Percentiles rank a stretch among this genome's conserved stretches.
These are phyloP conservation scores for Fusarium nurragi DNA, from an alignment of 2,329 filamentous ascomycete genomes.

Conservation along the genomic window DNA sequence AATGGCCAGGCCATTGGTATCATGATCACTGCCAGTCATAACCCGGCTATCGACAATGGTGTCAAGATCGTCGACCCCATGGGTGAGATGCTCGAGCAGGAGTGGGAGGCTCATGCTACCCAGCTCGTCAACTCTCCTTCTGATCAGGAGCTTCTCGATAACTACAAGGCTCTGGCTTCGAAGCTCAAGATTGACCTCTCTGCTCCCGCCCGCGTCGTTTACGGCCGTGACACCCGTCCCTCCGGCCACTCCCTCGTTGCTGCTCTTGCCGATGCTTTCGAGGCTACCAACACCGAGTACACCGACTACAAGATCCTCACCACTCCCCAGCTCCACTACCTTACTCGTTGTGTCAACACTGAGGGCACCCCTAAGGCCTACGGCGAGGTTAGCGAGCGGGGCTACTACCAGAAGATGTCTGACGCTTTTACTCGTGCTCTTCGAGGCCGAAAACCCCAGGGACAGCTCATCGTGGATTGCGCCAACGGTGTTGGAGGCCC, in stretches of 20 bases:
- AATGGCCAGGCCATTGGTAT: slow-evolving; percentile 92
- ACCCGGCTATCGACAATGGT: slow-evolving; percentile 88
- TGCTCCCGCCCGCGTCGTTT: slow-evolving; percentile 81
- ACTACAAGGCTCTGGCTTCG: slow-evolving; percentile 79
- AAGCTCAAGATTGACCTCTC: slow-evolving; percentile 79
- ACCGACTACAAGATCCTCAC: slow-evolving; percentile 92
- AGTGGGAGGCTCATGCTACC: slow-evolving; percentile 92
- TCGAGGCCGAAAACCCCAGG: slow-evolving; percentile 76
- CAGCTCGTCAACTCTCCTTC: slow-evolving; percentile 84
- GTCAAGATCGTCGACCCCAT: slow-evolving; percentile 97
- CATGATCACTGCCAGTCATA: slow-evolving; percentile 96
- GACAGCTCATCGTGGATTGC: slow-evolving; percentile 86
- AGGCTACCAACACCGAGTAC: slow-evolving; percentile 76
- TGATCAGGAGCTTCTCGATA: slow-evolving; percentile 77
- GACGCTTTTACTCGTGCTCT: slow-evolving; percentile 87
- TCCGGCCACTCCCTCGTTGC: slow-evolving; percentile 86
- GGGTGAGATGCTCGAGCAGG: slow-evolving; percentile 97
- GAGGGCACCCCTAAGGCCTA: slow-evolving; percentile 87
- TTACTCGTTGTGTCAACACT: slow-evolving; percentile 94
- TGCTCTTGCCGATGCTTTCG: slow-evolving; percentile 81
- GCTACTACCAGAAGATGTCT: slow-evolving; percentile 94
- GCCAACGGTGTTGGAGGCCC: slow-evolving; percentile 97
- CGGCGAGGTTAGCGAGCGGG: slow-evolving; percentile 86
- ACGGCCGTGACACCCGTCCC: slow-evolving; percentile 90
- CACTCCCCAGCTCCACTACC: slow-evolving; percentile 97